Evolutionary conservation across 371 early-diverging fungal genomes (phyloP).

Genomic region (Nematocida sp.): DNA sequence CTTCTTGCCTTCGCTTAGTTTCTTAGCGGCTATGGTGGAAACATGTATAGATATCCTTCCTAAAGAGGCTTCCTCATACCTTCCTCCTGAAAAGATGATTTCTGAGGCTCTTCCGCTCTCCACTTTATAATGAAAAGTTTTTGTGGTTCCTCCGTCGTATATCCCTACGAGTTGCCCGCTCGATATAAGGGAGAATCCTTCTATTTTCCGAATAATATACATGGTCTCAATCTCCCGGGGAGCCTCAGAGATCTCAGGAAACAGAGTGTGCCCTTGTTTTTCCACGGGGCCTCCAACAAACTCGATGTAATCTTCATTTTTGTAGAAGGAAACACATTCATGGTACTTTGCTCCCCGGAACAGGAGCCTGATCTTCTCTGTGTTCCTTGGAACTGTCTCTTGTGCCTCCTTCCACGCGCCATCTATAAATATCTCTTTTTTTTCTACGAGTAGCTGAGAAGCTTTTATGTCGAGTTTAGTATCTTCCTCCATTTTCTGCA

Average conservation of each 20-base stretch:
- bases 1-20: conserved; percentile 12
- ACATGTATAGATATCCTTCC: conserved; percentile 5
- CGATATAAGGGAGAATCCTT: conserved; percentile 54
- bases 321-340: conserved; percentile 23
- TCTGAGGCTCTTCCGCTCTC: conserved; percentile 35
- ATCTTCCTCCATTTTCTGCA: not conserved
- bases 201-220: conserved; percentile 59
- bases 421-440: conserved; percentile 13
- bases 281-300: conserved; percentile 26
- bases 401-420: not conserved
- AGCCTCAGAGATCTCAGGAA: conserved; percentile 13
- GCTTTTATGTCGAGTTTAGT: not conserved
- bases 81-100: conserved; percentile 62
- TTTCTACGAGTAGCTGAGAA: conserved; percentile 17
- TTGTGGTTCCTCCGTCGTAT: conserved; percentile 57
- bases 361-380: conserved; percentile 11
- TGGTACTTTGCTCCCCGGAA: conserved; percentile 19
- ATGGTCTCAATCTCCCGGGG: conserved; percentile 49
- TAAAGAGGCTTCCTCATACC: conserved; percentile 32
- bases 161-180: conserved; percentile 58
- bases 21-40: not conserved
- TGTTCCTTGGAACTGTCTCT: not conserved
- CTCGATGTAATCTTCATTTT: not conserved
- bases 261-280: not conserved
- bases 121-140: conserved; percentile 57